A percentile compares a stretch with the other conserved stretches of the same genome.
phyloP scores from a whole-genome alignment of 169 alveolate genomes.

The Besnoitia besnoiti region DNA sequence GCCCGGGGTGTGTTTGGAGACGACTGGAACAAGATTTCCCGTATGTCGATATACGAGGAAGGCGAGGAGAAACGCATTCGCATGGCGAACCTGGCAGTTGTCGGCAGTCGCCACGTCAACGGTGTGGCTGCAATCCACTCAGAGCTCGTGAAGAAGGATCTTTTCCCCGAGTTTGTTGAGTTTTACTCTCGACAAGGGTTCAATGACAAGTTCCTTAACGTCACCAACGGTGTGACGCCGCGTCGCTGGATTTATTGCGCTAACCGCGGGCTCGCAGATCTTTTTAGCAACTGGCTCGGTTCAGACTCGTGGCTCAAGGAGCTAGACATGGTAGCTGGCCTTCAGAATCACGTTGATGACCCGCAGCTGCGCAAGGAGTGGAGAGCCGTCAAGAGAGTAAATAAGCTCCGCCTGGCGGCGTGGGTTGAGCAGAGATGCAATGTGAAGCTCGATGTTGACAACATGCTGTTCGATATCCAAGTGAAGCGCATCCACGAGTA shows the following conservation, averaged over 20 bases:
- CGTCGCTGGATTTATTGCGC: conserved; percentile 93
- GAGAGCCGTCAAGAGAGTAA: conserved; percentile 79
- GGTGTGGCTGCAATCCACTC: conserved; percentile 96
- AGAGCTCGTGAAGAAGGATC: conserved; percentile 81
- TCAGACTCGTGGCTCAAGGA: conserved; percentile 89
- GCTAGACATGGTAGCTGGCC: conserved; percentile 79
- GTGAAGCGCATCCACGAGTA: conserved; percentile 95
- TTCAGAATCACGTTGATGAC: conserved; percentile 76
- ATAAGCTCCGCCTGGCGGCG: conserved; percentile 82
- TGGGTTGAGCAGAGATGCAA: conserved; percentile 84
- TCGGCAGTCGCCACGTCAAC: conserved; percentile 90
- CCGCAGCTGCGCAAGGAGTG: conserved; percentile 83
- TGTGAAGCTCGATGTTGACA: conserved; percentile 69
- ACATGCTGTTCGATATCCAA: conserved; percentile 90
- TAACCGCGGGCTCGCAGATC: conserved; percentile 87
- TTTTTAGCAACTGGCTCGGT: conserved; percentile 87
- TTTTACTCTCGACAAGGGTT: conserved; percentile 72
- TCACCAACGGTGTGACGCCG: conserved; percentile 97
- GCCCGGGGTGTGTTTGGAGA: conserved; percentile 78
- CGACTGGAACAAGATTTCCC: conserved; percentile 78
- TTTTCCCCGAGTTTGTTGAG: conserved; percentile 90
- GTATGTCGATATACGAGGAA: conserved; percentile 90
- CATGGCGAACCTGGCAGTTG: conserved; percentile 93
- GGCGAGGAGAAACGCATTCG: conserved; percentile 87
- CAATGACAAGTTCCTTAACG: conserved; percentile 89